These are phyloP conservation scores for Entomortierella chlamydospora DNA, from an alignment of 192 early-diverging fungal species.

Conservation along the genomic window DNA sequence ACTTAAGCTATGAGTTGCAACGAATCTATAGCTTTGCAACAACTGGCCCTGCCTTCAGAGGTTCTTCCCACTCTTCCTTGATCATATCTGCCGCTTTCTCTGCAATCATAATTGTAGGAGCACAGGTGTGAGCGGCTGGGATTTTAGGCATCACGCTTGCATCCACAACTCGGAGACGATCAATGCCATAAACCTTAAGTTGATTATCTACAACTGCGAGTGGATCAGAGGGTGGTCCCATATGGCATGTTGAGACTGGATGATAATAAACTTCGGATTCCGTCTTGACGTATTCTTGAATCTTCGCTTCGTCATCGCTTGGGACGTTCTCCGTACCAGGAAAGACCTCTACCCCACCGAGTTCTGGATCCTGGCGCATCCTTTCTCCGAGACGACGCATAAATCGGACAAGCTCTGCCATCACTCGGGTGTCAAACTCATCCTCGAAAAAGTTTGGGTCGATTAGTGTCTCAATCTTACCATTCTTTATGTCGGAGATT, in stretches of 20 bases:
- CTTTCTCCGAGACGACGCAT: slow-evolving; percentile 8
- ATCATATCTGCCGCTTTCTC: slow-evolving; percentile 47
- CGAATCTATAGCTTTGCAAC: no score
- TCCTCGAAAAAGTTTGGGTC: slow-evolving; percentile 18
- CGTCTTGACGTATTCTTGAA: slow-evolving; percentile 32
- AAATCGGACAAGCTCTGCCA: slow-evolving; percentile 11
- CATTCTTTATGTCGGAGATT: slow-evolving; percentile 33
- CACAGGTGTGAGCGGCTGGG: slow-evolving; percentile 41
- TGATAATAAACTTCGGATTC: slow-evolving; percentile 30
- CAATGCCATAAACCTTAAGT: slow-evolving; percentile 43
- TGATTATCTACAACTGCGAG: slow-evolving; percentile 39
- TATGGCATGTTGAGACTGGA: slow-evolving; percentile 33
- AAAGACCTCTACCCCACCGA: slow-evolving; percentile 10
- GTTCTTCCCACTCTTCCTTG: slow-evolving; percentile 34
- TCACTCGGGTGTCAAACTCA: slow-evolving; percentile 18
- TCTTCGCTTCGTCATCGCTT: slow-evolving; percentile 21
- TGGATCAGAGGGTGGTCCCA: slow-evolving; percentile 44
- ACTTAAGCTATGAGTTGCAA: no score
- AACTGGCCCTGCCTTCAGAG: no score
- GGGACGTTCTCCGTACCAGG: slow-evolving; percentile 33
- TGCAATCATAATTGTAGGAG: slow-evolving; percentile 39
- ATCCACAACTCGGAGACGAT: slow-evolving; percentile 44
- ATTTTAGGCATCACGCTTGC: slow-evolving; percentile 49
- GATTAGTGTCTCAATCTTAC: slow-evolving; percentile 28
- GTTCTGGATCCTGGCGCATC: slow-evolving; percentile 14